phyloP scores from a whole-genome alignment of 805 yeast genomes.

The Wickerhamiella spandovensis region DNA sequence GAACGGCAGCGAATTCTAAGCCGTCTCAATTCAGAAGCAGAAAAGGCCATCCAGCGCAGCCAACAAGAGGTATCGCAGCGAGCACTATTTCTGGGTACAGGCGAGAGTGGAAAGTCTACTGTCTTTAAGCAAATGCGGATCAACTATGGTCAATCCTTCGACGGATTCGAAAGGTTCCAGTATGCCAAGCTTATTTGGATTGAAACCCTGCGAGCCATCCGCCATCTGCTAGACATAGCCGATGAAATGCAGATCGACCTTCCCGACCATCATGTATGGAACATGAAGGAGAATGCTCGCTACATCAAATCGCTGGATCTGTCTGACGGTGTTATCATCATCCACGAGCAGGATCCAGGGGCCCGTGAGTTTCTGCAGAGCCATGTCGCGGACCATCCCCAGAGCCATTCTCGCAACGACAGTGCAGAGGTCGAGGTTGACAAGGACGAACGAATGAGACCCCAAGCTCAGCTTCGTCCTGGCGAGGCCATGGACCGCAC shows the following conservation, averaged over 20 bases:
- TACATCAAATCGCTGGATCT: neutral
- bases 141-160: conserved; percentile 75
- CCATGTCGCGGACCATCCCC: conserved; percentile 10
- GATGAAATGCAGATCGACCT: neutral
- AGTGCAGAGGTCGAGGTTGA: conserved; percentile 5
- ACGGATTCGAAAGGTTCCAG: conserved; percentile 62
- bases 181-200: conserved; percentile 87
- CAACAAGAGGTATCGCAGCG: conserved; percentile 4
- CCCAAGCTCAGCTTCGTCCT: neutral
- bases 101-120: conserved; percentile 75
- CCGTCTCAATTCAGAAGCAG: conserved; percentile 34
- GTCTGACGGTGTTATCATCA: neutral
- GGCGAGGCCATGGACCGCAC: neutral
- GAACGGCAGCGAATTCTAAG: conserved; percentile 16
- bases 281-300: neutral
- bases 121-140: conserved; percentile 72
- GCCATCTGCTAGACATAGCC: conserved; percentile 41
- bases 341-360: neutral
- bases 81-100: conserved; percentile 66
- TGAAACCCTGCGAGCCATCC: conserved; percentile 78
- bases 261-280: neutral
- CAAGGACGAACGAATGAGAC: neutral
- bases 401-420: conserved; percentile 11
- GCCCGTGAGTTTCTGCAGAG: neutral
- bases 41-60: conserved; percentile 22